Conservation (phyloP, 495 filamentous ascomycete species). For the Sordaria brevicollis region DNA sequence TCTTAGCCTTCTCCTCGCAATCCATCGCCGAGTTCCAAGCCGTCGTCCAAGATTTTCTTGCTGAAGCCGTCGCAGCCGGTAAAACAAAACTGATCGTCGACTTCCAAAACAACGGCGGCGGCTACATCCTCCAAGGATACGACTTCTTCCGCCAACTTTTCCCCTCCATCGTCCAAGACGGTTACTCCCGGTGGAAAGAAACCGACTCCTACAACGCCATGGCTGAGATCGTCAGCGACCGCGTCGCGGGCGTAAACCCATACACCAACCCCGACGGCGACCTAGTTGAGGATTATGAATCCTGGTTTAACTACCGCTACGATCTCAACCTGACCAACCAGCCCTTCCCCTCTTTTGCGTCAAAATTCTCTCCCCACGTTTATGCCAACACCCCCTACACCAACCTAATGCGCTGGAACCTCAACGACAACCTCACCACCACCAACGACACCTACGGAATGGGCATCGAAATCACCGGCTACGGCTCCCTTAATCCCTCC, state of each 20-base stretch:
- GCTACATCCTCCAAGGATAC: conserved; percentile 33
- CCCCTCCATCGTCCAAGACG: conserved; percentile 13
- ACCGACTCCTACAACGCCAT: conserved; percentile 21
- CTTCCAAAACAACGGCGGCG: conserved; percentile 42
- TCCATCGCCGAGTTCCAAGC: conserved; percentile 26
- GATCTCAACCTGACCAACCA: conserved; percentile 24
- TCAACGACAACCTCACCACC: conserved; percentile 25
- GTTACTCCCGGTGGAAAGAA: conserved; percentile 16
- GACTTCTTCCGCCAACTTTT: conserved; percentile 30
- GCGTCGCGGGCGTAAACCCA: conserved; percentile 20
- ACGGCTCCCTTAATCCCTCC: conserved; percentile 16
- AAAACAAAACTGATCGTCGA: conserved; percentile 46
- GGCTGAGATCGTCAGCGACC: conserved; percentile 19
- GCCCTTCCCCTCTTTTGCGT: conserved; percentile 25
- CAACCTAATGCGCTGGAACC: conserved; percentile 29
- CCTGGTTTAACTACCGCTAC: conserved; percentile 28
- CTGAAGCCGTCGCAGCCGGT: conserved; percentile 21
- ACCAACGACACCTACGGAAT: conserved; percentile 28
- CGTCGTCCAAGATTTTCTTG: conserved; percentile 28
- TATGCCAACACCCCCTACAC: conserved; percentile 26
- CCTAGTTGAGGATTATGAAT: conserved; percentile 18
- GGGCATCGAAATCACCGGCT: conserved; percentile 33
- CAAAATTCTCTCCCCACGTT: conserved; percentile 25
- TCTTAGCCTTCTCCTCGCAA: conserved; percentile 11
- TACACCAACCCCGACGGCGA: conserved; percentile 12